phyloP scores from a whole-genome alignment of 108 stramenopile genomes.

The Skeletonema marinoi region DNA sequence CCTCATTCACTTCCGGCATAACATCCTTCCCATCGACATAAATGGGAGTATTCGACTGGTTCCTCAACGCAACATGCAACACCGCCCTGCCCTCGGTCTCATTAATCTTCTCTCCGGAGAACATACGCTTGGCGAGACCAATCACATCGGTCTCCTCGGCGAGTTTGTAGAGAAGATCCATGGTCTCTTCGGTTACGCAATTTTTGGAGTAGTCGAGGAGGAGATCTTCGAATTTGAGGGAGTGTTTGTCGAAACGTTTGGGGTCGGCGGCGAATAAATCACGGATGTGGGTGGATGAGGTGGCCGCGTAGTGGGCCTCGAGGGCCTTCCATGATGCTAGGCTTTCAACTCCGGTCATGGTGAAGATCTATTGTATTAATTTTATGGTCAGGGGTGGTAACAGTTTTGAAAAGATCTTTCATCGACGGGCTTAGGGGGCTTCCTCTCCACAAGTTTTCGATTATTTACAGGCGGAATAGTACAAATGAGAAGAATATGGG shows the following conservation, averaged over 20 bases:
- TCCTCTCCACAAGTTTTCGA: no score
- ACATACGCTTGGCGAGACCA: conserved; percentile 88
- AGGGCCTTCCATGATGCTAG: conserved; percentile 76
- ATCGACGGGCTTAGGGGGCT: no score
- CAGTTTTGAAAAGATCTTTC: no score
- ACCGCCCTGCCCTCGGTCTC: conserved; percentile 82
- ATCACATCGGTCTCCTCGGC: conserved; percentile 79
- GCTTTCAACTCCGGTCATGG: conserved; percentile 58
- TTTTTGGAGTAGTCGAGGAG: conserved; percentile 95
- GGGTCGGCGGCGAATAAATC: conserved; percentile 74
- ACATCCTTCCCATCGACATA: conserved; percentile 90
- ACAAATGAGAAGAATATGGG: no score
- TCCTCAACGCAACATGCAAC: conserved; percentile 78
- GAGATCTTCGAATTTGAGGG: conserved; percentile 81
- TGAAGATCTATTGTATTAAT: neutral
- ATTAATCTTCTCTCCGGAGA: conserved; percentile 89
- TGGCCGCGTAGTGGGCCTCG: conserved; percentile 60
- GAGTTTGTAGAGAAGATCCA: conserved; percentile 84
- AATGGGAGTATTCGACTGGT: conserved; percentile 82
- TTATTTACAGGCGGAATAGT: no score
- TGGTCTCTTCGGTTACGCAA: conserved; percentile 87
- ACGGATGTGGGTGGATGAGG: conserved; percentile 66
- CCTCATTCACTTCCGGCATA: conserved; percentile 89
- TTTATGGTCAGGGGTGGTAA: neutral
- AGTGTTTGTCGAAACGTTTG: conserved; percentile 68